Base-by-base conservation (phyloP, 768 basidiomycete genomes). In the Podaxis rugospora region DNA sequence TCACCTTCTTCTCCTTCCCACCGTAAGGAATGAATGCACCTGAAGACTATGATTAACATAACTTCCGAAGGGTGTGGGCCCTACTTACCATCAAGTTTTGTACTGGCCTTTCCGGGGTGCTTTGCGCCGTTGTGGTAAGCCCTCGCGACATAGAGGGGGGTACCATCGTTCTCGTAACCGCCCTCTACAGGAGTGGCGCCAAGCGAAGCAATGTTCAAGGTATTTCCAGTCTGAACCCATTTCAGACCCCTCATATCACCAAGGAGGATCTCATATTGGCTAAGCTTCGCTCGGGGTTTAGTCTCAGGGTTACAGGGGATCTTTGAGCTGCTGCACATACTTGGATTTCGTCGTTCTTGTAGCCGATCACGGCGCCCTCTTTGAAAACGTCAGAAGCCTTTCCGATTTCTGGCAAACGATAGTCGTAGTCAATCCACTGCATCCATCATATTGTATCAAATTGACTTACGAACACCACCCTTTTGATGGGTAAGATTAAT, bases 211-310 rank as follows among this genome's bases (percentile, higher is more conserved):
- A 83, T 59, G 55, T 83, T 75, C 60, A 89, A 63, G 5, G 67
- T 70, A 27, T 85, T 86, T 36, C 71, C 71, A 52, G 71, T 64
- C 52, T 76, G 63, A 0, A 87, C 83, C 89, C 89, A 92, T 52
- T 65, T 76, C 56, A 92, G 69, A 25, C 77, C 85, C 3, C 69
- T 71, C 64, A 76, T 72, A 66, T 90, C 76, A 1, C 87, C 89
- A 16, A 90, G 74, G n/a, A 92, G 84, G 50, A 91, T 79, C 67
- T 92, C 89, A 65, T 83, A 91, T 36, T 75, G 78, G 28, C 78
- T 80, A 36, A 86, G 40, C 89, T 90, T 65, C 56, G 23, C n/a
- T 13, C 11, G 52, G 23, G 52, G 37, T 6, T 52, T 51, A 51
- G 49, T n/a, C 10, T 93, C 28, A 36, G 39, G n/a, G 5, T 11